These are phyloP conservation scores for Colletotrichum lindemuthianum DNA, from an alignment of 2,329 filamentous ascomycete genomes.

Conservation along the genomic window DNA sequence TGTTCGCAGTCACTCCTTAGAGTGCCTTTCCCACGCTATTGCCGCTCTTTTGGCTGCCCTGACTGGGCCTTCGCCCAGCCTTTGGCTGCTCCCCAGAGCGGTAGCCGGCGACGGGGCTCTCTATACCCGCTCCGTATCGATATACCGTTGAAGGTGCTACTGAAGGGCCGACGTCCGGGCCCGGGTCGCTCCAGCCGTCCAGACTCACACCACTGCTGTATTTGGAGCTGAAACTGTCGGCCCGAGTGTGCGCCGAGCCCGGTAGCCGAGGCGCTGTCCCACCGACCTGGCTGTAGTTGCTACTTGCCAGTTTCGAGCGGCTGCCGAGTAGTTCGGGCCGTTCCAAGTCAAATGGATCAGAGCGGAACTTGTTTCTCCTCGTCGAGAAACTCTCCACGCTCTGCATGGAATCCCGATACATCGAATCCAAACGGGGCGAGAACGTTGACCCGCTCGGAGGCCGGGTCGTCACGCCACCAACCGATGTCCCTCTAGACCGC, in stretches of 20 bases:
- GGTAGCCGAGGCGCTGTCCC: constrained; percentile 37
- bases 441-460: constrained; percentile 41
- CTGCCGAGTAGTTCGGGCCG: constrained; percentile 55
- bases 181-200: constrained; percentile 63
- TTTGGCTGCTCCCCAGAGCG: constrained; percentile 33
- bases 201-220: constrained; percentile 63
- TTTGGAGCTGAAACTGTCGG: constrained; percentile 53
- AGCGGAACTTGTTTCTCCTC: constrained; percentile 66
- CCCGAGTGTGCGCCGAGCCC: constrained; percentile 46
- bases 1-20: constrained; percentile 1
- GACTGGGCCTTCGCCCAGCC: constrained; percentile 20
- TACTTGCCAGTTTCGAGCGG: constrained; percentile 45
- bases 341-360: constrained; percentile 74
- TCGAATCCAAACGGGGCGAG: constrained; percentile 46
- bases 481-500: constrained; percentile 59
- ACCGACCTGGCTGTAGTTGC: constrained; percentile 42
- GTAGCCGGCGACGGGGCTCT: constrained; percentile 40
- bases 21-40: constrained; percentile 37
- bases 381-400: constrained; percentile 57
- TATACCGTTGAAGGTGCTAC: constrained; percentile 24
- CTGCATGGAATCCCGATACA: constrained; percentile 52
- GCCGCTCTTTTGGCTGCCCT: constrained; percentile 30
- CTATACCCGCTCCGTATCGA: constrained; percentile 39
- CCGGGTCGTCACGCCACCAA: constrained; percentile 42
- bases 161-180: constrained; percentile 61